These are phyloP conservation scores for Vicia villosa DNA, from an alignment of 306 rosid genomes.

Conservation along the genomic window DNA sequence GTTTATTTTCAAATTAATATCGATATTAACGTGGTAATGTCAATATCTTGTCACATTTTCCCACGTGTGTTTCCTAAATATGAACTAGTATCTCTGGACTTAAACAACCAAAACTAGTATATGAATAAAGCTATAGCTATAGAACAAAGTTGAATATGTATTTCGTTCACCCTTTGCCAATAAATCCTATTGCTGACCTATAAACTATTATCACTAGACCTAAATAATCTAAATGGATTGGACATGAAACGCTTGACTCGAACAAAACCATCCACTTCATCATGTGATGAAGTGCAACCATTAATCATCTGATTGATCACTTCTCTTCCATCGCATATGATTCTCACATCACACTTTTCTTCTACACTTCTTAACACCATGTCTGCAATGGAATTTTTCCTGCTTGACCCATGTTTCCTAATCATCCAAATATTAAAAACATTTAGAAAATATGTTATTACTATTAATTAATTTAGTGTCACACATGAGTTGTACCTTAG, in stretches of 20 bases:
- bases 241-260: constrained; percentile 15
- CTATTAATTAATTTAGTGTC: neutral
- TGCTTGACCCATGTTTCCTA: constrained; percentile 25
- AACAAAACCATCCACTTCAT: neutral
- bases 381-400: constrained; percentile 20
- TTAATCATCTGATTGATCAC: constrained; percentile 30
- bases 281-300: neutral
- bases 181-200: too few species aligned
- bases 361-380: constrained; percentile 29
- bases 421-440: constrained; percentile 11
- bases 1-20: too few species aligned
- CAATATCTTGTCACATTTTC: too few species aligned
- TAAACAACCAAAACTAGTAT: too few species aligned
- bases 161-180: too few species aligned
- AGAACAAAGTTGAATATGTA: too few species aligned
- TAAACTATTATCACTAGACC: too few species aligned
- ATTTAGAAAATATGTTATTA: constrained; percentile 7
- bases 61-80: too few species aligned
- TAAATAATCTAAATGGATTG: neutral
- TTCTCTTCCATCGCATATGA: constrained; percentile 48
- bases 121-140: too few species aligned
- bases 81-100: too few species aligned
- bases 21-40: too few species aligned
- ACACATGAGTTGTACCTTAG: constrained; percentile 36
- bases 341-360: constrained; percentile 42